Percentiles rank a stretch among this genome's conserved stretches.
These are phyloP conservation scores for Carex sylvatica DNA, from an alignment of 202 grass and related monocot genomes.

Conservation along the genomic window DNA sequence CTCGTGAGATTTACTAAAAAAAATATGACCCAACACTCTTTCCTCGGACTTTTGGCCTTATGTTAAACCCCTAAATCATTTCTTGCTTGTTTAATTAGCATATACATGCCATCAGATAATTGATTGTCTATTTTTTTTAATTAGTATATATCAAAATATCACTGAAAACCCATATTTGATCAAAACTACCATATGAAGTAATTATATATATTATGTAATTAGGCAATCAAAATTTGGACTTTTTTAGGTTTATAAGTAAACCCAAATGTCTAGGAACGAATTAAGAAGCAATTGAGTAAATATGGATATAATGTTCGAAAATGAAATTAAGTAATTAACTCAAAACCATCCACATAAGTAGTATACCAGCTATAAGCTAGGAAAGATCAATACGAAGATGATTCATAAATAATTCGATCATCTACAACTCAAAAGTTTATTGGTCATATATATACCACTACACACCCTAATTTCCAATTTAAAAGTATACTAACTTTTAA, in stretches of 20 bases:
- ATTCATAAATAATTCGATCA: background rate
- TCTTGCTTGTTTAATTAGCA: conserved; percentile 16
- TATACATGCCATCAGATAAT: background rate
- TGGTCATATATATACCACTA: background rate
- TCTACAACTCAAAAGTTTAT: background rate
- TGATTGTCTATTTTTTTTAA: background rate
- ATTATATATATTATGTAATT: background rate
- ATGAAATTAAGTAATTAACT: background rate
- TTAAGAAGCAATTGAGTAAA: background rate
- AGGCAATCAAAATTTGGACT: background rate
- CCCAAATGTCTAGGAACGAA: background rate
- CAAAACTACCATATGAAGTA: background rate
- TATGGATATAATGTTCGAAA: too few species aligned
- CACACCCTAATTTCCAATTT: background rate
- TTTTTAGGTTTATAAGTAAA: background rate
- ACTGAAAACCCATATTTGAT: background rate
- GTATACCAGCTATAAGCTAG: background rate
- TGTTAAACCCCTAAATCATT: background rate
- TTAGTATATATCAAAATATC: background rate
- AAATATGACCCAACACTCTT: conserved; percentile 12
- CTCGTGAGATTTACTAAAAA: conserved; percentile 11
- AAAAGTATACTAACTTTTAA: background rate
- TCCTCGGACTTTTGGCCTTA: conserved; percentile 1
- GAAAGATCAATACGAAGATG: background rate
- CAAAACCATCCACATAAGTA: background rate